phyloP scores from a whole-genome alignment of 257 asterid species.

The Orobanche coerulescens region DNA sequence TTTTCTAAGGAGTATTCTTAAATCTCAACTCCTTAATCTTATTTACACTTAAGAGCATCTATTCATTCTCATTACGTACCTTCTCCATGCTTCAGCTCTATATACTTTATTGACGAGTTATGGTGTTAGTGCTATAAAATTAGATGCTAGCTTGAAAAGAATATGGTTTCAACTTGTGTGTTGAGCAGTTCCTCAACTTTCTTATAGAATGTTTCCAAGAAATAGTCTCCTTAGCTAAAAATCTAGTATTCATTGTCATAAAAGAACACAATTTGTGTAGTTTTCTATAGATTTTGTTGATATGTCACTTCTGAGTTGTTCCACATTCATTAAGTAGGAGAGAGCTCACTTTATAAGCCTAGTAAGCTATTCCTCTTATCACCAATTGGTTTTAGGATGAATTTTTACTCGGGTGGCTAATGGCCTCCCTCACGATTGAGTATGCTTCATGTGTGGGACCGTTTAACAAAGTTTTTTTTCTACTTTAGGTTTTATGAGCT shows the following conservation, averaged over 20 bases:
- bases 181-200: constrained; percentile 7
- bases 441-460: too few relatives aligned
- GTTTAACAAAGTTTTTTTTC: not conserved
- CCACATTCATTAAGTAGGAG: too few relatives aligned
- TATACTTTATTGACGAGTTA: not conserved
- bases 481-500: not conserved
- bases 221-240: not conserved
- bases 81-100: not conserved
- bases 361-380: too few relatives aligned
- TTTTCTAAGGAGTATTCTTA: constrained; percentile 5
- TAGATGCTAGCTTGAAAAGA: not conserved
- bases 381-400: too few relatives aligned
- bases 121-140: constrained; percentile 1
- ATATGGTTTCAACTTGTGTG: constrained; percentile 6
- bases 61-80: not conserved
- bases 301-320: too few relatives aligned
- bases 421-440: too few relatives aligned
- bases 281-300: too few relatives aligned
- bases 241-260: not conserved
- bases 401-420: too few relatives aligned
- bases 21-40: not conserved
- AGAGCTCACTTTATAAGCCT: too few relatives aligned
- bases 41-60: not conserved
- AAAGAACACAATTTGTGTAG: not conserved
- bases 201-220: not conserved